phyloP scores from a whole-genome alignment of 1,284 basidiomycete species.

The Cryptococcus maquisensis region DNA sequence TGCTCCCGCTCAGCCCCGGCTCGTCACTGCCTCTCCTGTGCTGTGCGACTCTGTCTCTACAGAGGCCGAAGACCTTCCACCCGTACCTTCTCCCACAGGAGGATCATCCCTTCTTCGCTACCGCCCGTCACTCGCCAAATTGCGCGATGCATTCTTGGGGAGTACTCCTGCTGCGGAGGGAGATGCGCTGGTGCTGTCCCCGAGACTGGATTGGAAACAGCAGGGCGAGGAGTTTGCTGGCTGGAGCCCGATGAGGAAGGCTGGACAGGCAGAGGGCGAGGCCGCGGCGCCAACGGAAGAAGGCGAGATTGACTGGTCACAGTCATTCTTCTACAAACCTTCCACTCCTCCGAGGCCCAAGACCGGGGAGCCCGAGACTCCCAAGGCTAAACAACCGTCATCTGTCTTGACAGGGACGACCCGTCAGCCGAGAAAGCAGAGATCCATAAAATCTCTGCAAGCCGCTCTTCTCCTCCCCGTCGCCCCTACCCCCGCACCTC shows the following conservation, averaged over 20 bases:
- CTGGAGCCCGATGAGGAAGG: conserved; percentile 23
- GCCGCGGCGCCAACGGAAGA: not conserved
- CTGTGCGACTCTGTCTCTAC: conserved; percentile 43
- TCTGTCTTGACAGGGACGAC: conserved; percentile 1
- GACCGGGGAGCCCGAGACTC: not conserved
- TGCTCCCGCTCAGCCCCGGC: conserved; percentile 30
- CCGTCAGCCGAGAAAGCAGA: conserved; percentile 11
- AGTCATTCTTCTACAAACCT: conserved; percentile 50
- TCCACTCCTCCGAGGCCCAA: conserved; percentile 35
- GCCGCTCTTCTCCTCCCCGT: conserved; percentile 38
- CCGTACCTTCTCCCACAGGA: conserved; percentile 22
- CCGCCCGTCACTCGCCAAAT: conserved; percentile 31
- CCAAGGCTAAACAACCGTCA: conserved; percentile 1
- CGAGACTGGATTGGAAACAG: conserved; percentile 36
- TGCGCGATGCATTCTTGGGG: conserved; percentile 28
- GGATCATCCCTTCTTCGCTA: conserved; percentile 24
- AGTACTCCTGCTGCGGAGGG: not conserved
- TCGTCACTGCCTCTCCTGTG: conserved; percentile 34
- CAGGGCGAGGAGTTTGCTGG: conserved; percentile 38
- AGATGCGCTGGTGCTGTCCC: conserved; percentile 19
- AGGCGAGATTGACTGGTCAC: conserved; percentile 39
- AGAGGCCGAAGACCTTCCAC: conserved; percentile 44
- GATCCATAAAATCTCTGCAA: conserved; percentile 45
- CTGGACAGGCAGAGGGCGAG: not conserved
- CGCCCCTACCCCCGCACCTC: conserved; percentile 20